These are phyloP conservation scores for Daldinia sp. DNA, from an alignment of 2,329 filamentous ascomycete species.

Conservation along the genomic window DNA sequence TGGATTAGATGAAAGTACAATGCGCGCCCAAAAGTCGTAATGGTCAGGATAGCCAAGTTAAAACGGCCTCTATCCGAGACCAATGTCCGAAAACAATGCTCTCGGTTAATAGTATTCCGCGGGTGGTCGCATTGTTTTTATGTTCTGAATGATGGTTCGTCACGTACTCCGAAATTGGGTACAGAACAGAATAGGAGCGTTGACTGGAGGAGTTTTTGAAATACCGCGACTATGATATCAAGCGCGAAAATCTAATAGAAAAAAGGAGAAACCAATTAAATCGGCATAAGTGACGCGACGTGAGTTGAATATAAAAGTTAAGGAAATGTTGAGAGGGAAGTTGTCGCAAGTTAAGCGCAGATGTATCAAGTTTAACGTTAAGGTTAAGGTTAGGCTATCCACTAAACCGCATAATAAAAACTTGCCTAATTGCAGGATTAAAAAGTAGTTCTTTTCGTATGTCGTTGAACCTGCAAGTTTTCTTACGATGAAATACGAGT, in stretches of 20 bases:
- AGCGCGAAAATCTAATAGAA: slow-evolving; percentile 1
- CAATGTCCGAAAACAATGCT: slow-evolving; percentile 35
- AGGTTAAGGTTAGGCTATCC: background rate
- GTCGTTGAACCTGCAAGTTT: background rate
- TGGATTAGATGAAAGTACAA: background rate
- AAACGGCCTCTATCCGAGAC: slow-evolving; percentile 7
- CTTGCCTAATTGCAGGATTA: background rate
- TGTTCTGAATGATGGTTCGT: slow-evolving; percentile 11
- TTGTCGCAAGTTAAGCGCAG: slow-evolving; percentile 4
- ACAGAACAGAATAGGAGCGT: background rate
- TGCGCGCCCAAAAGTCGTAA: background rate
- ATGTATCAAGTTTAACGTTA: background rate
- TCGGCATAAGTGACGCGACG: slow-evolving; percentile 1
- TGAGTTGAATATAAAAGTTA: background rate
- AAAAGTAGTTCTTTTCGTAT: background rate
- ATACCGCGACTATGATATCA: background rate
- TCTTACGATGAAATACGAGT: background rate
- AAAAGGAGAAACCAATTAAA: slow-evolving; percentile 6
- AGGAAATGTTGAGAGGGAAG: slow-evolving; percentile 2
- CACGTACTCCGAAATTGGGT: slow-evolving; percentile 14
- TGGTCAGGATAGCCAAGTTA: background rate
- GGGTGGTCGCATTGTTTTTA: slow-evolving; percentile 29
- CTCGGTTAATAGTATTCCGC: slow-evolving; percentile 14
- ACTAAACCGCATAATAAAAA: background rate
- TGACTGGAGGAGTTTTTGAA: background rate